Conservation (phyloP, 2,329 filamentous ascomycete species). For the Parastagonospora avenae region DNA sequence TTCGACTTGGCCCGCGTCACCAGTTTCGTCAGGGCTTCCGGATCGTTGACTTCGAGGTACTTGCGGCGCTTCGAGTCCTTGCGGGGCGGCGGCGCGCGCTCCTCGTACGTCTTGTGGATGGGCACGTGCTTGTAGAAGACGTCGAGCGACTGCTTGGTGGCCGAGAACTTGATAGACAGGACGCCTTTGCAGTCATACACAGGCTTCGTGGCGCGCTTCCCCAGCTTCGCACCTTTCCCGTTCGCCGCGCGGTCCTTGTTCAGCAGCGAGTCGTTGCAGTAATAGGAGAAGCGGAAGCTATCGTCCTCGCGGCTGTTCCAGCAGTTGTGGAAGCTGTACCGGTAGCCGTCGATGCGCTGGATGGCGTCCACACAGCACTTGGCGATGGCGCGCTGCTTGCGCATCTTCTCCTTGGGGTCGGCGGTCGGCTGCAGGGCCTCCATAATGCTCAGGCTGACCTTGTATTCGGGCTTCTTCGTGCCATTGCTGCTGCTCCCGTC, state of each 20-base stretch:
- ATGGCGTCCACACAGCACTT: conserved; percentile 52
- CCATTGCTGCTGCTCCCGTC: conserved; percentile 7
- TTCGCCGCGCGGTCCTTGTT: conserved; percentile 58
- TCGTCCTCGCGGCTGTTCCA: conserved; percentile 55
- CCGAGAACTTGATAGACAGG: conserved; percentile 55
- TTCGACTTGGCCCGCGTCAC: conserved; percentile 29
- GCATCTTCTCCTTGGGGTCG: conserved; percentile 50
- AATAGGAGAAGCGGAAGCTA: conserved; percentile 54
- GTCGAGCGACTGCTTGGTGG: conserved; percentile 48
- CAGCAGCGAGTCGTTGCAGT: conserved; percentile 57
- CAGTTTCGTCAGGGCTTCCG: conserved; percentile 36
- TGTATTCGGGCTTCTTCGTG: conserved; percentile 23
- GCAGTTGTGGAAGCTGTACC: conserved; percentile 57
- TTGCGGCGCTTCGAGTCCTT: conserved; percentile 48
- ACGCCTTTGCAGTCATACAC: conserved; percentile 57
- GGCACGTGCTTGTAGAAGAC: conserved; percentile 55
- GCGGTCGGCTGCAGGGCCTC: conserved; percentile 42
- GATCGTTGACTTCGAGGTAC: conserved; percentile 42
- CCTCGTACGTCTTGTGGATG: conserved; percentile 54
- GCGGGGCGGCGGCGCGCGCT: conserved; percentile 48
- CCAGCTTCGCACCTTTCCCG: conserved; percentile 46
- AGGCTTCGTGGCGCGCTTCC: conserved; percentile 49
- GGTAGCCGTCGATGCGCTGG: conserved; percentile 53
- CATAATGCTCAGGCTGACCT: conserved; percentile 40
- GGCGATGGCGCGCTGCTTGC: conserved; percentile 53